Percentiles rank a stretch among this genome's conserved stretches.
These are phyloP conservation scores for Aspergillus sp. DNA, from an alignment of 2,329 filamentous ascomycete genomes.

Conservation along the genomic window DNA sequence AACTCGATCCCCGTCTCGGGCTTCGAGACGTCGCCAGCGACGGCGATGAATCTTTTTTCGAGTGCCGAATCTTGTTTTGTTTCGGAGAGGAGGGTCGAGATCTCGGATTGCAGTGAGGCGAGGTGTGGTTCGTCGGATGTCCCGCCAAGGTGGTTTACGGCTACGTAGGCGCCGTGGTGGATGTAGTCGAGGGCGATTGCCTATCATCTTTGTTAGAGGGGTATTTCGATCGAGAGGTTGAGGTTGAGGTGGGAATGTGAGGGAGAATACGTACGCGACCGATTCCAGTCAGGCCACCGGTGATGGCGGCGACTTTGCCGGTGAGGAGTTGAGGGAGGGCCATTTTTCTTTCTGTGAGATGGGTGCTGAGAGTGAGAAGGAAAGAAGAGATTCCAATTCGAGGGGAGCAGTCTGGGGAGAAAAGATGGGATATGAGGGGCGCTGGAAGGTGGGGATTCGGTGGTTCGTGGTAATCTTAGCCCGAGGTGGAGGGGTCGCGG, in stretches of 20 bases:
- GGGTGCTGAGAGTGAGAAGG: not conserved
- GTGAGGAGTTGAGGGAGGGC: constrained; percentile 58
- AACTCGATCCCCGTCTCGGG: constrained; percentile 72
- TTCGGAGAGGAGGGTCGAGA: constrained; percentile 17
- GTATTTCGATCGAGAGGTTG: not conserved
- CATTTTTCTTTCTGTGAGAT: constrained; percentile 7
- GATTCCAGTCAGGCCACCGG: constrained; percentile 84
- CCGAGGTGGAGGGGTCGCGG: constrained; percentile 1
- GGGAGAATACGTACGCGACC: constrained; percentile 58
- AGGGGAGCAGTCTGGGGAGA: not conserved
- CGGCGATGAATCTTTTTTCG: constrained; percentile 61
- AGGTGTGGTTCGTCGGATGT: constrained; percentile 36
- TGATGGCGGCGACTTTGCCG: constrained; percentile 82
- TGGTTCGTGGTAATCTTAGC: constrained; percentile 8
- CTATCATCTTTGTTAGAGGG: constrained; percentile 20
- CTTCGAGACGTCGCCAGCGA: constrained; percentile 77
- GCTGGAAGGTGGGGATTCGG: constrained; percentile 12
- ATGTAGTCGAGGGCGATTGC: constrained; percentile 82
- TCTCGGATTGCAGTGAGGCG: constrained; percentile 36
- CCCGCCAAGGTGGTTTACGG: constrained; percentile 75
- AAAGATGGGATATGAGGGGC: not conserved
- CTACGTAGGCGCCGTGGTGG: constrained; percentile 75
- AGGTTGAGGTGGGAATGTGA: not conserved
- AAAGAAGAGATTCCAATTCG: not conserved
- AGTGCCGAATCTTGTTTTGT: constrained; percentile 18